Evolutionary conservation across 192 early-diverging fungal species (phyloP).

Genomic region (Haplosporangium gracile): DNA sequence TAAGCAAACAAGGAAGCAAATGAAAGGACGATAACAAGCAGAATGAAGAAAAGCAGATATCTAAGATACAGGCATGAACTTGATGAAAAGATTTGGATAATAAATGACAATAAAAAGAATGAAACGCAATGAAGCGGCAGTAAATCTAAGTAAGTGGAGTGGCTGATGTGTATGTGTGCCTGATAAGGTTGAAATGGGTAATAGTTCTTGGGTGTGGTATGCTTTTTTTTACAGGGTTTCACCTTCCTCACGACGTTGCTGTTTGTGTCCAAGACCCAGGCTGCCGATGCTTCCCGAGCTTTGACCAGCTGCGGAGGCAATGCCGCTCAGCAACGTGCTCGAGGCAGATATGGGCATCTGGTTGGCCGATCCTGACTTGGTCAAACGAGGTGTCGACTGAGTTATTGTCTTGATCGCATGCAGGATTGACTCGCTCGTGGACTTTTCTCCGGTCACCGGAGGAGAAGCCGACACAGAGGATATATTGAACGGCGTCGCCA

Average conservation of each 20-base stretch:
- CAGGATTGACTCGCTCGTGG: constrained; percentile 15
- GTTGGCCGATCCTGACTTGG: background rate
- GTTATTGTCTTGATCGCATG: constrained; percentile 35
- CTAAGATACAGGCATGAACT: constrained; percentile 1
- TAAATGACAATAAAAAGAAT: background rate
- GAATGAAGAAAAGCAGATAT: background rate
- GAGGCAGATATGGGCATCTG: background rate
- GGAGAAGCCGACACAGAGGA: background rate
- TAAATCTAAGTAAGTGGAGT: background rate
- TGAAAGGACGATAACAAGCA: background rate
- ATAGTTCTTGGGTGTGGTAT: background rate
- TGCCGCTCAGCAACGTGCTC: background rate
- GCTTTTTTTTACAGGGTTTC: constrained; percentile 7
- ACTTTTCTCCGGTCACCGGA: background rate
- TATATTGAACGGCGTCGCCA: background rate
- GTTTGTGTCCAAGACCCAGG: background rate
- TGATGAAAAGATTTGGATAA: background rate
- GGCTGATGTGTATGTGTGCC: background rate
- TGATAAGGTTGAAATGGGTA: background rate
- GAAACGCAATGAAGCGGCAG: background rate
- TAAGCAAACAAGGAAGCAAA: background rate
- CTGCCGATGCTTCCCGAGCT: background rate
- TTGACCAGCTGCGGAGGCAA: background rate
- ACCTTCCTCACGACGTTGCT: constrained; percentile 12
- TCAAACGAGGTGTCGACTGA: constrained; percentile 27